Conservation (phyloP, 1,284 basidiomycete species). For the Ganoderma lingzhi region DNA sequence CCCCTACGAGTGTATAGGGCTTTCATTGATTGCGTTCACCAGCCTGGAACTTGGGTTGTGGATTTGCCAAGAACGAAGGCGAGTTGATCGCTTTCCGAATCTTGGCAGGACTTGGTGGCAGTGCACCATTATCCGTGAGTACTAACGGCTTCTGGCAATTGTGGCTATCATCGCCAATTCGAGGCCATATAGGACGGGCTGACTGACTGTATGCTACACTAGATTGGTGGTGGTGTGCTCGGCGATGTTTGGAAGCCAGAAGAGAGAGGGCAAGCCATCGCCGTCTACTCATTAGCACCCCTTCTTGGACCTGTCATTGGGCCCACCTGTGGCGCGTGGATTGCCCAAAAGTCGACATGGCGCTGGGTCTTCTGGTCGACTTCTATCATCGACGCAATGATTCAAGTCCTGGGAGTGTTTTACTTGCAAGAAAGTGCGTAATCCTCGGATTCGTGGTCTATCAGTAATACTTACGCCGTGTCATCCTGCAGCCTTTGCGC, state of each 20-base stretch:
- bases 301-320: conserved; percentile 54
- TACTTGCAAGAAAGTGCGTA: conserved; percentile 54
- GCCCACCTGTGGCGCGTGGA: conserved; percentile 48
- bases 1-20: background rate
- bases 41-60: conserved; percentile 75
- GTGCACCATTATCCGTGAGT: conserved; percentile 66
- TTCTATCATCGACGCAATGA: conserved; percentile 46
- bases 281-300: conserved; percentile 57
- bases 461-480: background rate
- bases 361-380: conserved; percentile 54
- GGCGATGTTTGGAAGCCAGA: conserved; percentile 57
- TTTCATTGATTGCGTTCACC: background rate
- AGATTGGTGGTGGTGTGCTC: conserved; percentile 56
- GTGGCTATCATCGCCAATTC: background rate
- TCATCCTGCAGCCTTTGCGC: conserved; percentile 47
- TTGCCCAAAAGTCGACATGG: conserved; percentile 49
- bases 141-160: background rate
- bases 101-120: conserved; percentile 70
- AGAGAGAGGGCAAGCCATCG: conserved; percentile 55
- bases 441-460: background rate
- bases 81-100: conserved; percentile 74
- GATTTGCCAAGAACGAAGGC: conserved; percentile 64
- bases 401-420: conserved; percentile 51
- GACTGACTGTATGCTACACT: background rate
- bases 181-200: background rate